Conservation (phyloP, 2,329 filamentous ascomycete species). For the Apiospora rasikravindrae region DNA sequence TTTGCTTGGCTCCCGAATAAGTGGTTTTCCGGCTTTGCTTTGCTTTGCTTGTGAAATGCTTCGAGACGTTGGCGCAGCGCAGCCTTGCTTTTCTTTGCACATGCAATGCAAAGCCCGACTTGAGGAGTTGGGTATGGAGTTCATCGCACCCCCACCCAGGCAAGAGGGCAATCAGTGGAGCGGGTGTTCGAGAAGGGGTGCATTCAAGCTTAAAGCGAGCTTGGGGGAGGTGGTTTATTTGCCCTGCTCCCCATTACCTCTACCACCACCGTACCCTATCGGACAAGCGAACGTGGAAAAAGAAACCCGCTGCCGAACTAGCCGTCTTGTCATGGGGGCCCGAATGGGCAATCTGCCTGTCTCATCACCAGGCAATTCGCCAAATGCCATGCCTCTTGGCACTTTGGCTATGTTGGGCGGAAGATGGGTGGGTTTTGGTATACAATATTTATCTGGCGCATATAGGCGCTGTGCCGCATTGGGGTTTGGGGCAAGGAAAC, state of each 20-base stretch:
- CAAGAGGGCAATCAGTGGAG: background rate
- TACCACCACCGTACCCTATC: background rate
- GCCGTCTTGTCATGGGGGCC: constrained; percentile 8
- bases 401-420: constrained; percentile 1
- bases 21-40: background rate
- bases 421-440: background rate
- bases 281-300: background rate
- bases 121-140: background rate
- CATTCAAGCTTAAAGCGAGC: constrained; percentile 1
- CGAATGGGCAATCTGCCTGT: background rate
- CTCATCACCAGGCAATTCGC: constrained; percentile 6
- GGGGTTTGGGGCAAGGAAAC: background rate
- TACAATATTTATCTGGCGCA: background rate
- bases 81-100: background rate
- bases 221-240: background rate
- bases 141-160: background rate
- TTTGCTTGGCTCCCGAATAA: background rate
- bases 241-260: background rate
- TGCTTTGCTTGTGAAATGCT: background rate
- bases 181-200: background rate
- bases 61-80: background rate
- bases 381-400: constrained; percentile 3
- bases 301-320: background rate
- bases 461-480: background rate
- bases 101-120: background rate